Conservation (phyloP, 164 flowering plant species). For the Brasenia schreberi region DNA sequence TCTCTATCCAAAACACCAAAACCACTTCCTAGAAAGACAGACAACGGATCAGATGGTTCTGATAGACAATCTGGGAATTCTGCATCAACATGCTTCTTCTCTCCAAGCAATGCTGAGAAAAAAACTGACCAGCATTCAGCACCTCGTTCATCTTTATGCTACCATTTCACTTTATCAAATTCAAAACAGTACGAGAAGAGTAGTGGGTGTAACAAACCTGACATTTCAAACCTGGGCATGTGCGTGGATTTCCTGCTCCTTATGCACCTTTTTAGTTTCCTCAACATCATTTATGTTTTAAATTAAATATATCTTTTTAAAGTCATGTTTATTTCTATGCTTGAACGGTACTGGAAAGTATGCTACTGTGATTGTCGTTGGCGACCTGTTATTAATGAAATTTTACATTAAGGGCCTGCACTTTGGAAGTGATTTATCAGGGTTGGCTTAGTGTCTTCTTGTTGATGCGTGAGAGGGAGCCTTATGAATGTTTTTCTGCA, state of each 20-base stretch:
- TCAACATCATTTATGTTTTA: too few relatives aligned
- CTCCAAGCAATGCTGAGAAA: constrained; percentile 27
- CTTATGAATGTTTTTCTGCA: too few relatives aligned
- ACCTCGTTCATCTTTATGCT: constrained; percentile 17
- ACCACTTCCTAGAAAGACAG: constrained; percentile 19
- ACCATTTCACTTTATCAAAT: constrained; percentile 17
- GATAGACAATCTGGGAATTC: constrained; percentile 15
- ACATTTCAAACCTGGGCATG: constrained; percentile 36
- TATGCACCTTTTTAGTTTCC: background rate
- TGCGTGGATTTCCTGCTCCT: constrained; percentile 19
- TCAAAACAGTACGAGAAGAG: constrained; percentile 22
- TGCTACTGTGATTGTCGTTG: too few relatives aligned
- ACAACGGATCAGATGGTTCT: constrained; percentile 9
- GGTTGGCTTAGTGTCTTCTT: background rate
- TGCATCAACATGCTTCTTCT: constrained; percentile 14
- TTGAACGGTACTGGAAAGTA: background rate
- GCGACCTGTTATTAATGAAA: background rate
- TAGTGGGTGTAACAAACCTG: constrained; percentile 13
- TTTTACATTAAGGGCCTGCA: background rate
- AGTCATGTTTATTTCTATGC: background rate
- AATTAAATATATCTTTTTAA: too few relatives aligned
- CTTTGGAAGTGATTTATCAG: background rate
- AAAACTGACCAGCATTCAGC: constrained; percentile 16
- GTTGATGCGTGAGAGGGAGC: too few relatives aligned
- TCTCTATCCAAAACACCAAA: constrained; percentile 26